Conservation (phyloP, 768 basidiomycete species). For the Pisolithus microcarpus region DNA sequence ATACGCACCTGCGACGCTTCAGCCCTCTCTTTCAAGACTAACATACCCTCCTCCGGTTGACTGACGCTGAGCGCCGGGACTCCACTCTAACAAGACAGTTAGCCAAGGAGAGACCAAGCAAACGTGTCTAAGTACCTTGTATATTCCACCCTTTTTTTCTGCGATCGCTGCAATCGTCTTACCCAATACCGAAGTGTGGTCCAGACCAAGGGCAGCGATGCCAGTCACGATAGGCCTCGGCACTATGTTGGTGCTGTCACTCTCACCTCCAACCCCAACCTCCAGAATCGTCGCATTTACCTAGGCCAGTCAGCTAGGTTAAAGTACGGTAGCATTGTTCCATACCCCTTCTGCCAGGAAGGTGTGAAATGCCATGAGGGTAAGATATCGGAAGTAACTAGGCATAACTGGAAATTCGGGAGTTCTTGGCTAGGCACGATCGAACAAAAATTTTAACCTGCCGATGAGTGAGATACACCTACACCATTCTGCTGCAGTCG, state of each 20-base stretch:
- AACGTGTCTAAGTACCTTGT: slow-evolving; percentile 52
- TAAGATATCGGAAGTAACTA: slow-evolving; percentile 89
- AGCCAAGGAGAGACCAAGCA: background rate
- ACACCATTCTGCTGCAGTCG: slow-evolving; percentile 64
- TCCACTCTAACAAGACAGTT: slow-evolving; percentile 43
- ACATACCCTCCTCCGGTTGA: slow-evolving; percentile 64
- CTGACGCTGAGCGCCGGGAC: slow-evolving; percentile 81
- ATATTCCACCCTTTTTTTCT: slow-evolving; percentile 94
- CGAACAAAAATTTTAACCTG: background rate
- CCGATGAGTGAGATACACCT: slow-evolving; percentile 9
- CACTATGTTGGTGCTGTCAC: slow-evolving; percentile 95
- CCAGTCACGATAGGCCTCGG: slow-evolving; percentile 88
- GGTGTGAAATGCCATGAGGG: slow-evolving; percentile 85
- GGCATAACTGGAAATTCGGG: slow-evolving; percentile 64
- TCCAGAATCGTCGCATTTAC: slow-evolving; percentile 90
- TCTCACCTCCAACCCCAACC: slow-evolving; percentile 91
- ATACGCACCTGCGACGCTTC: slow-evolving; percentile 51
- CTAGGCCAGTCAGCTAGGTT: slow-evolving; percentile 13
- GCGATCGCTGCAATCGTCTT: slow-evolving; percentile 86
- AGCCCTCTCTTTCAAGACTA: slow-evolving; percentile 60
- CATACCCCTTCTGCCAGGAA: slow-evolving; percentile 67
- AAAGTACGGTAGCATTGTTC: background rate
- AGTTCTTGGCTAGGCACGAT: slow-evolving; percentile 35
- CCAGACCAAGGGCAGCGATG: slow-evolving; percentile 84
- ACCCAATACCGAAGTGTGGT: slow-evolving; percentile 83